phyloP scores from a whole-genome alignment of 2,329 filamentous ascomycete genomes.

The Clarireedia paspali region DNA sequence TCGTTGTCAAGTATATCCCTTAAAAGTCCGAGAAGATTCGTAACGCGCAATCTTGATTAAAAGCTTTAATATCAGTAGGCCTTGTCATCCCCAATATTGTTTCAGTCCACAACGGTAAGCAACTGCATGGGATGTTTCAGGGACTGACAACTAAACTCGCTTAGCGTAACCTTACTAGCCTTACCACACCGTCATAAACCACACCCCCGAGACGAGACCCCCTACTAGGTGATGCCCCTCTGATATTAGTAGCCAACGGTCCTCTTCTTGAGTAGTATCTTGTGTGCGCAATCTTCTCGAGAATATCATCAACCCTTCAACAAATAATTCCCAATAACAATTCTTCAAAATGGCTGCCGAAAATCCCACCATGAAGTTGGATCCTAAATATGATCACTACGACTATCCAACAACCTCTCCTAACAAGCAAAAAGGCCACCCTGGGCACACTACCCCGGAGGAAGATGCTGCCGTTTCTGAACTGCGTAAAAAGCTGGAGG shows the following conservation, averaged over 20 bases:
- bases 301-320: not conserved
- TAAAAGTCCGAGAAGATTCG: not conserved
- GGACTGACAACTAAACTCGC: not conserved
- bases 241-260: not conserved
- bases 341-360: constrained; percentile 23
- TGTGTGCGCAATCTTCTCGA: not conserved
- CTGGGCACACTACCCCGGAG: constrained; percentile 76
- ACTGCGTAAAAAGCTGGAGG: constrained; percentile 77
- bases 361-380: constrained; percentile 39
- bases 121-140: not conserved
- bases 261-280: not conserved
- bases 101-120: not conserved
- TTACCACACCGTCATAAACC: not conserved
- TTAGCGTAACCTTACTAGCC: not conserved
- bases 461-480: constrained; percentile 88
- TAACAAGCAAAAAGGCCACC: constrained; percentile 65
- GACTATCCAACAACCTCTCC: constrained; percentile 80
- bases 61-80: not conserved
- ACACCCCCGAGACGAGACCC: not conserved
- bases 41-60: not conserved
- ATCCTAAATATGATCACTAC: constrained; percentile 93
- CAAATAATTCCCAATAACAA: not conserved
- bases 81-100: not conserved
- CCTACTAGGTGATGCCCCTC: not conserved
- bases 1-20: too few species aligned